Base-by-base conservation (phyloP, 768 basidiomycete species). In the Termitomyces sp. region DNA sequence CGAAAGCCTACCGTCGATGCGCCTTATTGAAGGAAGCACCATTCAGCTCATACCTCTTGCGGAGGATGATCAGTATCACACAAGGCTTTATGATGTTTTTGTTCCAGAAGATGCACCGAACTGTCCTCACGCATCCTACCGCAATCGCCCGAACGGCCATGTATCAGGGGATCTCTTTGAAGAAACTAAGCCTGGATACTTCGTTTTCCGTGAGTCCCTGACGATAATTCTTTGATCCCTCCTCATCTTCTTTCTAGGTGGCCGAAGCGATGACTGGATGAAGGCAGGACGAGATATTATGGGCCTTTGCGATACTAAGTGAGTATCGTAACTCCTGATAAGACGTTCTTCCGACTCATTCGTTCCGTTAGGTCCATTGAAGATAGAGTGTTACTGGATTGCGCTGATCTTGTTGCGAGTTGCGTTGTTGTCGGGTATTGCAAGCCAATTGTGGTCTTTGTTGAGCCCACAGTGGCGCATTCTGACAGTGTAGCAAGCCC, bases 261-360 rank as follows among this genome's bases (percentile, higher is more conserved):
- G 58, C 19, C 52, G 53, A 50, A 59, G 47, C 42, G 58, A 59
- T 45, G 58, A 59, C 37, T 59, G 58, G 58, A 54, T 59, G 38
- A 59, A 54, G 27, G 4, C 48, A 17, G 58, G 58, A 9, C 21
- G 35, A 17, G 21, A 54, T 8, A 41, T 23, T 23, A 48, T 47
- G 53, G 53, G 31, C 23, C 17, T 56, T 8, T 54, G 53, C 31
- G 58, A 59, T 35, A 54, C 53, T 0, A 59, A 59, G 58, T 54
- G 16, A 41, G 47, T 45, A 29, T 34, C n/a, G 7, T 8, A 25
- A 27, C 41, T n/a, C 31, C 6, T 27, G 35, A 52, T 37, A 7
- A 5, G 0, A 12, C 2, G 14, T 46, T 16, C 11, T 46, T 17
- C 16, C 6, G 5, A 1, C n/a, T n/a, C 29, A 32, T 45, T 16